phyloP scores from a whole-genome alignment of 768 basidiomycete species.

The Dentipellis sp. region DNA sequence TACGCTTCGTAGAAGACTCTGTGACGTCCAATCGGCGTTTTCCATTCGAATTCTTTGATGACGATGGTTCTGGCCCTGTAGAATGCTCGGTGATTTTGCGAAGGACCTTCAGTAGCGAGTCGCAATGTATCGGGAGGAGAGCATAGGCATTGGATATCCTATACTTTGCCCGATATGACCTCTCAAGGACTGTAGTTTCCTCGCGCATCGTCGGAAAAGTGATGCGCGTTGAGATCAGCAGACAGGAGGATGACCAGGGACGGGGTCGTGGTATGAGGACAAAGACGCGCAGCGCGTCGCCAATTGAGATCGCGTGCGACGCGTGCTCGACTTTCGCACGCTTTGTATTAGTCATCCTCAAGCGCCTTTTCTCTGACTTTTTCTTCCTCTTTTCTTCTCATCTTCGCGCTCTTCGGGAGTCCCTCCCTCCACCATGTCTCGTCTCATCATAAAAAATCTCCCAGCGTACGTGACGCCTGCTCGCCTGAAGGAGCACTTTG shows the following conservation, averaged over 20 bases:
- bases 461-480: constrained; percentile 59
- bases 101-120: not conserved
- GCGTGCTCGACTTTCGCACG: not conserved
- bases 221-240: not conserved
- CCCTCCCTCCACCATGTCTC: constrained; percentile 47
- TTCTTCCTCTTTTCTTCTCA: not conserved
- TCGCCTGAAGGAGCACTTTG: constrained; percentile 58
- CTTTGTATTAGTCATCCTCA: no score
- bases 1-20: not conserved
- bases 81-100: not conserved
- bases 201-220: not conserved
- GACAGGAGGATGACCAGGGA: not conserved
- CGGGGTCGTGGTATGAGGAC: not conserved
- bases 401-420: not conserved
- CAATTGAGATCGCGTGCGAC: no score
- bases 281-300: not conserved
- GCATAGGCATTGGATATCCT: not conserved
- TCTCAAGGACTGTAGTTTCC: not conserved
- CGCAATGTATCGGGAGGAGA: not conserved
- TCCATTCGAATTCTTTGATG: not conserved
- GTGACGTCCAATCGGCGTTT: not conserved
- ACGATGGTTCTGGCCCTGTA: not conserved
- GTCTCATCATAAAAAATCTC: constrained; percentile 77
- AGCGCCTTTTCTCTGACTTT: not conserved
- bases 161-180: not conserved